phyloP scores from a whole-genome alignment of 2,329 filamentous ascomycete species.

The Tolypocladium tropicale region DNA sequence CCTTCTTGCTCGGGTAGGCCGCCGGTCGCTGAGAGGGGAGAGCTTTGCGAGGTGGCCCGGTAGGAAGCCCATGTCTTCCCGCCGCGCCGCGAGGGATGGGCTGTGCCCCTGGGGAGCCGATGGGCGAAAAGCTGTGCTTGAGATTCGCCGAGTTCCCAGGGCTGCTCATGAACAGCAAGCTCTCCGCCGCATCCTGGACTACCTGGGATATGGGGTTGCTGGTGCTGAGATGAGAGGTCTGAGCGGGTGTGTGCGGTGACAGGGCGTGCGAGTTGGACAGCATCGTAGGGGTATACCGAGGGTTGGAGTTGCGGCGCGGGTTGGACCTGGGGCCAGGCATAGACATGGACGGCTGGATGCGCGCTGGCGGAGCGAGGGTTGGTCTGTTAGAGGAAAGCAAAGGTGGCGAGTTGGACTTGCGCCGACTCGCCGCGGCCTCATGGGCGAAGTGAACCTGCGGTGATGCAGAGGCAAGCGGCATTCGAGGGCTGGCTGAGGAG shows the following conservation, averaged over 20 bases:
- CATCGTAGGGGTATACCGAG: conserved; percentile 37
- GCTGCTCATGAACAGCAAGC: conserved; percentile 72
- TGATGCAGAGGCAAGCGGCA: conserved; percentile 23
- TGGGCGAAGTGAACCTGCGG: conserved; percentile 17
- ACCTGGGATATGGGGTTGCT: conserved; percentile 30
- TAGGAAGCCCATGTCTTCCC: conserved; percentile 31
- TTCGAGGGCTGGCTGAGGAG: conserved; percentile 44
- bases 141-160: conserved; percentile 60
- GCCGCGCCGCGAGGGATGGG: conserved; percentile 6
- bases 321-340: conserved; percentile 22
- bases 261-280: conserved; percentile 38
- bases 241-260: conserved; percentile 33
- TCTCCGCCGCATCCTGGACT: conserved; percentile 75
- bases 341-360: conserved; percentile 38
- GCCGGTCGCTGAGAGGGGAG: conserved; percentile 38
- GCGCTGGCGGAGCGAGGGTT: conserved; percentile 41
- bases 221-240: conserved; percentile 18
- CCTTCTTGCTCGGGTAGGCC: conserved; percentile 29
- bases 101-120: conserved; percentile 23
- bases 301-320: conserved; percentile 39
- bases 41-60: conserved; percentile 39
- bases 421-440: conserved; percentile 8
- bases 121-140: conserved; percentile 42
- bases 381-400: conserved; percentile 22
- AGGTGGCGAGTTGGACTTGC: conserved; percentile 27